Base-by-base conservation (phyloP, 2,329 filamentous ascomycete genomes). In the Colletotrichum ledebouriae region DNA sequence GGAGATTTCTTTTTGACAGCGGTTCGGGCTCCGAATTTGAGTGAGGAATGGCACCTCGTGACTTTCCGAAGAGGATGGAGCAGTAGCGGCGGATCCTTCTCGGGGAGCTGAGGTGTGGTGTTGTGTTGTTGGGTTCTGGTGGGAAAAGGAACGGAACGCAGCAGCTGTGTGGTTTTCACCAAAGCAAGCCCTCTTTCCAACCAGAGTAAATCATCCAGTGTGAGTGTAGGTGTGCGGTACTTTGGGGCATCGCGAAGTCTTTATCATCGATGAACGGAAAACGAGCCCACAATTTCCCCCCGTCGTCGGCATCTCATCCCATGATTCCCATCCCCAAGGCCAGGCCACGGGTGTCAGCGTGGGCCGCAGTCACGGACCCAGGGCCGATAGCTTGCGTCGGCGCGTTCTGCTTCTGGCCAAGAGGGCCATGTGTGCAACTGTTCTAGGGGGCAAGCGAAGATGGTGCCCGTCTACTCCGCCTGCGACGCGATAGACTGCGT, bases 231-330 rank as follows among this genome's bases (percentile, higher is more conserved):
- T 29, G 47, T 41, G 44, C 22, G 63, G 59, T 57, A 17, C 44
- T 22, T 29, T 39, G 64, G 65, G 68, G 68, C 59, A 70, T 69
- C 49, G 52, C 56, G 56, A 70, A 61, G 68, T 34, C 68, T 70
- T 70, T 70, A 70, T 70, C 63, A 49, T 67, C 20, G 13, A 59
- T 9, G 33, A 10, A 29, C 47, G 39, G 33, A 59, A 12, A 33
- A 39, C 20, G 55, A 59, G 33, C 22, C 65, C 65, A 67, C 59
- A 67, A 63, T 52, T 63, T 15, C 17, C 25, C 33, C 29, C 29
- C 29, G 9, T 29, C 58, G 42, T 60, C 58, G 59, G 59, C 59
- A 53, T 53, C 22, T n/a, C 39, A 46, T 53, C 49, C 59, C 59
- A 61, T 53, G 33, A 50, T 60, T 60, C 46, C 58, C 44, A 39